phyloP scores from a whole-genome alignment of 2,329 filamentous ascomycete species.

The Pyricularia grisea region DNA sequence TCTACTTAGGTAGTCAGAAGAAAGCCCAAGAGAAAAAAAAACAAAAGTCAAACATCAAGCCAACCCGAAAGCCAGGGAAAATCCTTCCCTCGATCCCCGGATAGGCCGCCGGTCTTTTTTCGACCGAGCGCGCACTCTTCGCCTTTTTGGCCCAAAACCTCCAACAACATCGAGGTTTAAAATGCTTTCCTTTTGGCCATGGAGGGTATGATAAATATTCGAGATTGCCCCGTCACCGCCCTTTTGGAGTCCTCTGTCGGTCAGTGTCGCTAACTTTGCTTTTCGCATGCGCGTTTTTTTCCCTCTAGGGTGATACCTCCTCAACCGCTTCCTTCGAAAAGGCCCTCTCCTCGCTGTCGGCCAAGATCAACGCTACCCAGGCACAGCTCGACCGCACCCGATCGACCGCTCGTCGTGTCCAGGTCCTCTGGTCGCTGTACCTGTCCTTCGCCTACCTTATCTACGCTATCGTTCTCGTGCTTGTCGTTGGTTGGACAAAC shows the following conservation, averaged over 20 bases:
- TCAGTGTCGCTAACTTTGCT: neutral
- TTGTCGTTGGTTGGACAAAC: constrained; percentile 77
- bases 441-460: constrained; percentile 84
- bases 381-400: constrained; percentile 65
- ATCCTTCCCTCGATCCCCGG: neutral
- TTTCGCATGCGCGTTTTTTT: neutral
- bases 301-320: constrained; percentile 57
- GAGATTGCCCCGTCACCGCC: neutral
- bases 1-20: neutral
- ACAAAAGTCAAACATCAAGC: neutral
- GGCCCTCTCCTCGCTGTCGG: constrained; percentile 69
- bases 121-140: neutral
- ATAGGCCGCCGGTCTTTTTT: constrained; percentile 1
- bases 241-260: neutral
- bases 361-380: constrained; percentile 70
- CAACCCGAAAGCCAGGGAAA: neutral
- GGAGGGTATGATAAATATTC: constrained; percentile 47
- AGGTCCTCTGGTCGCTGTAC: constrained; percentile 84
- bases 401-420: constrained; percentile 64
- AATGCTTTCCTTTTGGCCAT: constrained; percentile 37
- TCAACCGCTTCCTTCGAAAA: constrained; percentile 93
- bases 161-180: neutral
- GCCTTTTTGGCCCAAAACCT: neutral
- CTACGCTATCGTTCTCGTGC: constrained; percentile 67
- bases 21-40: neutral